Evolutionary conservation across 2,329 filamentous ascomycete genomes (phyloP), one percentile per base, ranked within the genome.

Genomic region (Zalaria obscura): DNA sequence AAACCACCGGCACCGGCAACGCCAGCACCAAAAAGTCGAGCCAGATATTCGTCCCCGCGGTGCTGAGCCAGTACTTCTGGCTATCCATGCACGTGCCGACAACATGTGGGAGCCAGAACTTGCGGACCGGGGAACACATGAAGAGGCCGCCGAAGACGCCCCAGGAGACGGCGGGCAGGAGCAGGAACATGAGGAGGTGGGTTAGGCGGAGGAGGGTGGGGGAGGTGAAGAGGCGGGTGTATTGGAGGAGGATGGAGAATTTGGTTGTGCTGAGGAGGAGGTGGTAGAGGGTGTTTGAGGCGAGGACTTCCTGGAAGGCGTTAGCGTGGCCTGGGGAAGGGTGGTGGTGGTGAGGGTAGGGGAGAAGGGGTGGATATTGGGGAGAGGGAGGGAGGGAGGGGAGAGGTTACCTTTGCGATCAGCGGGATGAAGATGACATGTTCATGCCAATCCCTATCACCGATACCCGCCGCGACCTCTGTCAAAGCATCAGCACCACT

Each of bases 221-320:
- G 5, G 58, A 61, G 5, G 58, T 60, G 41, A 70, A 70, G 27
- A 70, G 60, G 18, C 63, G 63, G 11, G 65, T 58, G 46, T 69
- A 70, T 47, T 69, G 67, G 40, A 69, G 54, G 2, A 69, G 51
- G 35, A 70, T 67, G 0, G 64, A 66, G 7, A 61, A 54, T 51
- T 69, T 69, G 25, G 62, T 63, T 43, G 55, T 57, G 39, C 56
- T 56, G 40, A 61, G 53, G 5, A 55, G 51, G 25, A 57, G 41
- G n/a, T 52, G 44, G 47, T 58, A 59, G 41, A 59, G 34, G 28
- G 50, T 49, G 42, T 63, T 60, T 43, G 49, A 50, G 32, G 53
- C 51, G 26, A 59, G 45, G 35, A 58, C 50, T 25, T 59, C 45
- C 41, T 56, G 53, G 36, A 55, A 39, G 27, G 44, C 42, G 7